Base-by-base conservation (phyloP, 805 yeast species). In the Candida rishiriensis region DNA sequence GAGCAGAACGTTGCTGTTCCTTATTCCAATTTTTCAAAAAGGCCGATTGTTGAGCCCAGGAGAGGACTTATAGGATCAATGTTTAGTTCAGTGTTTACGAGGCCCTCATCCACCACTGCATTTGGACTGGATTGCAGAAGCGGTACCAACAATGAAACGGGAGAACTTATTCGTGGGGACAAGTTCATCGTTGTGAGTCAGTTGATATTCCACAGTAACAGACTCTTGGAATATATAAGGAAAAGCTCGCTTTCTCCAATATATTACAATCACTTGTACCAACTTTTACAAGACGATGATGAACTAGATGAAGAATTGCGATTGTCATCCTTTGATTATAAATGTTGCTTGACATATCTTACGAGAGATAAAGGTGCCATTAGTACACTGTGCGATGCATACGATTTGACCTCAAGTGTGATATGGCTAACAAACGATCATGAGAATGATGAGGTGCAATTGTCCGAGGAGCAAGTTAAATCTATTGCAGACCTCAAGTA, bases 401-500 rank as follows among this genome's bases (percentile, higher is more conserved):
- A 28, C 2, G 35, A 34, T 11, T 42, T 40, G 12, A 37, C 36
- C 7, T 26, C 26, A 13, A 38, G 28, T 10, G 40, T 44, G 9
- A 29, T 31, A 3, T 14, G 15, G 17, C 6, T 29, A 29, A 32
- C 15, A 3, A 13, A 29, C 9, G 36, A 34, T 7, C 12, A 30
- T 2, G 31, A 36, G 2, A 31, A 39, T 13, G 43, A 48, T 12
- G 43, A 48, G 7, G 37, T 40, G 10, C 46, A 49, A 18, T 31
- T 52, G 28, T 45, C 43, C 10, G 18, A 29, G 3, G 57, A 48
- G 28, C 57, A 54, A 15, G 36, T 55, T 8, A 40, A 49, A 35
- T 44, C 63, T 9, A 52, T 60, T 17, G 60, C 64, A 9, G 55
- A 55, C n/a, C 44, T 62, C 36, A 61, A 58, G 28, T 61, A 49